Conservation (phyloP, 257 asterid genomes). For the Cynanchum wilfordii region DNA sequence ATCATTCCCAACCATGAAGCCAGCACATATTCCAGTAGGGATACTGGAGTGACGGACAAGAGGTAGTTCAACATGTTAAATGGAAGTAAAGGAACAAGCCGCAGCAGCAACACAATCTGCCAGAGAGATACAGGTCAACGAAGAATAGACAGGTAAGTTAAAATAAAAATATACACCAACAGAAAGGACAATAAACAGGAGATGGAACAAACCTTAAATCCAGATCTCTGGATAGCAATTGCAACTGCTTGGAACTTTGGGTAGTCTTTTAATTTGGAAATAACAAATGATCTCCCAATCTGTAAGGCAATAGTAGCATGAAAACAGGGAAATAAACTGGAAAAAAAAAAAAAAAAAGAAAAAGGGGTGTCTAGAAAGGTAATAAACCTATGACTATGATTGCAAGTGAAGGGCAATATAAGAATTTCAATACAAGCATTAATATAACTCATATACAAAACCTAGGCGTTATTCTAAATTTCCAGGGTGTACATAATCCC, state of each 20-base stretch:
- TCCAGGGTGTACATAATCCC: background rate
- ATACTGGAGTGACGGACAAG: constrained; percentile 88
- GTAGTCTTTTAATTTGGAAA: constrained; percentile 85
- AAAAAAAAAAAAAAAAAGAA: background rate
- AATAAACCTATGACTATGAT: background rate
- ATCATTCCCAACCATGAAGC: constrained; percentile 99
- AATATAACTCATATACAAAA: background rate
- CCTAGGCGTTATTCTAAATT: background rate
- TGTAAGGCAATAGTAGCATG: constrained; percentile 25
- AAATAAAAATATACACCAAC: background rate
- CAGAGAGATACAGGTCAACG: constrained; percentile 8
- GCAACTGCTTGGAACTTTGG: constrained; percentile 93
- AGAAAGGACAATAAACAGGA: background rate
- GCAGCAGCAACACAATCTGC: constrained; percentile 90
- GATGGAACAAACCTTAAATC: constrained; percentile 62
- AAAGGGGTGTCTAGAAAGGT: no score
- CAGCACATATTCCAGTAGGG: constrained; percentile 71
- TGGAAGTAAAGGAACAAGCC: constrained; percentile 93
- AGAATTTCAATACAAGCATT: background rate
- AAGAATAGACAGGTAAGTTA: background rate
- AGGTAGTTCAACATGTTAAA: constrained; percentile 96
- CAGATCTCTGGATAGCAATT: constrained; percentile 73
- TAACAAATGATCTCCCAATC: constrained; percentile 91
- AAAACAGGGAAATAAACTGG: background rate
- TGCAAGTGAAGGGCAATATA: background rate